A percentile compares a stretch with the other conserved stretches of the same genome.
phyloP scores from a whole-genome alignment of 2,329 filamentous ascomycete genomes.

The Nemania sp. region DNA sequence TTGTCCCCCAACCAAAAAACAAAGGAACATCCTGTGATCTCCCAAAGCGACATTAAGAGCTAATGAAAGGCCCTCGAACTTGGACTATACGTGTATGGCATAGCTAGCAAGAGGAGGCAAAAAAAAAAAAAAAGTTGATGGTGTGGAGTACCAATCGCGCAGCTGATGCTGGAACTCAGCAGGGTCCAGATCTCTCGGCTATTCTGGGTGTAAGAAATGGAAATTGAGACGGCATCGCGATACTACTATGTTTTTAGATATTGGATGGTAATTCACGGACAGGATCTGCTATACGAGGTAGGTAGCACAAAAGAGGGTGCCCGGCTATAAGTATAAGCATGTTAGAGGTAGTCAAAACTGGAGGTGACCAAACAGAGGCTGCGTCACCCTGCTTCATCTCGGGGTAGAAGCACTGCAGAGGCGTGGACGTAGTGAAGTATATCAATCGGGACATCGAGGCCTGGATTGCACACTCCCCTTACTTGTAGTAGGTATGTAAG shows the following conservation, averaged over 20 bases:
- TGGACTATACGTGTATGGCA: constrained; percentile 1
- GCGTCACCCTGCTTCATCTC: constrained; percentile 1
- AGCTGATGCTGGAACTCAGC: constrained; percentile 23
- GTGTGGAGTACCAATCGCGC: constrained; percentile 37
- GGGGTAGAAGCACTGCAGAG: constrained; percentile 1
- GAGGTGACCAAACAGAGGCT: constrained; percentile 10
- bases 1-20: constrained; percentile 14
- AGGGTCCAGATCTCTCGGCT: constrained; percentile 39
- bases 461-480: background rate
- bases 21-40: constrained; percentile 22
- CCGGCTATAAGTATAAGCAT: background rate
- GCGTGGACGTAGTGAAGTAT: constrained; percentile 23
- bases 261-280: background rate
- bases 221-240: constrained; percentile 16
- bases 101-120: background rate
- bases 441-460: constrained; percentile 16
- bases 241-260: background rate
- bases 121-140: constrained; percentile 9
- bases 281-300: background rate
- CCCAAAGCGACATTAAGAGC: background rate
- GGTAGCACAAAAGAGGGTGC: background rate
- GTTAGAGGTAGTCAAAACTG: background rate
- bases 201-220: constrained; percentile 26
- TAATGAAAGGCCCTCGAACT: background rate
- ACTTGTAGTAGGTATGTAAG: background rate